These are phyloP conservation scores for Meira nashicola DNA, from an alignment of 1,284 basidiomycete genomes.

Conservation along the genomic window DNA sequence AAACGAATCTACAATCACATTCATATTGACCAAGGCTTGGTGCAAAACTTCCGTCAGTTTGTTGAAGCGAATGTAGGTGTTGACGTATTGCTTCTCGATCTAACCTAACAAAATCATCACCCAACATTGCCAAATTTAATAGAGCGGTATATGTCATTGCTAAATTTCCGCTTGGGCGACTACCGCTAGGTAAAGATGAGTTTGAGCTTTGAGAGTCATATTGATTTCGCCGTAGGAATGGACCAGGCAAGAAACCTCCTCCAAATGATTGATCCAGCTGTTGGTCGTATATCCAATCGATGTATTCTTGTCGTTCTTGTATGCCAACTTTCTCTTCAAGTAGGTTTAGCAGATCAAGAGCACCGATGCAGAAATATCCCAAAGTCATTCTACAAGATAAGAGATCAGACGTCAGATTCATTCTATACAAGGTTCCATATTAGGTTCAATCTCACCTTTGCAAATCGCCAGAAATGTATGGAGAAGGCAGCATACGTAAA, in stretches of 20 bases:
- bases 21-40: constrained; percentile 11
- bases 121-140: constrained; percentile 33
- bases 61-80: constrained; percentile 26
- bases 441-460: constrained; percentile 27
- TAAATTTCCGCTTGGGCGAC: constrained; percentile 16
- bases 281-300: constrained; percentile 79
- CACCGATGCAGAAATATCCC: constrained; percentile 44
- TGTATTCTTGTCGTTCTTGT: constrained; percentile 21
- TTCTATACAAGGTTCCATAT: not conserved
- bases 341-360: constrained; percentile 35
- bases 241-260: constrained; percentile 38
- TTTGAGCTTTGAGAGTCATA: not conserved
- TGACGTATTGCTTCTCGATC: constrained; percentile 20
- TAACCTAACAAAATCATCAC: constrained; percentile 34
- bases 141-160: constrained; percentile 49
- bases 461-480: constrained; percentile 42
- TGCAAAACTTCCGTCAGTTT: constrained; percentile 25
- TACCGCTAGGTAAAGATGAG: not conserved
- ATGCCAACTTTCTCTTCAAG: constrained; percentile 15
- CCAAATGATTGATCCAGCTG: constrained; percentile 57
- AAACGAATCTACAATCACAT: constrained; percentile 73
- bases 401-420: not conserved
- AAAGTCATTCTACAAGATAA: constrained; percentile 33
- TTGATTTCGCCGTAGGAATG: constrained; percentile 6
- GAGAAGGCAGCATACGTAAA: constrained; percentile 36